Conservation (phyloP, 1,139 yeast genomes). For the Taphrina confusa region DNA sequence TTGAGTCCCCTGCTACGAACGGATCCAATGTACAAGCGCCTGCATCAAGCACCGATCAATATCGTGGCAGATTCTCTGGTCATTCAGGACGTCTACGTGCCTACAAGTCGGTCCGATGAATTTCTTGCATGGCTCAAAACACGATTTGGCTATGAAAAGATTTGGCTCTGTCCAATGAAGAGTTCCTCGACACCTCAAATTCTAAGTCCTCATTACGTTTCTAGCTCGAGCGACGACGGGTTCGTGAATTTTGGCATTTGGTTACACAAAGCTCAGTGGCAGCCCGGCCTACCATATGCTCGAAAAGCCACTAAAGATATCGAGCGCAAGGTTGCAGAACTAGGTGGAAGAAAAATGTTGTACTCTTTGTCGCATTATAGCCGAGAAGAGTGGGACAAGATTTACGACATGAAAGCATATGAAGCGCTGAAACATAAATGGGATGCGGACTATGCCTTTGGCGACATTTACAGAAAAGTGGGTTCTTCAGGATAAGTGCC, state of each 20-base stretch:
- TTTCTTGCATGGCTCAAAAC: background rate
- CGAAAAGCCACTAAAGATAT: background rate
- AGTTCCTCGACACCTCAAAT: background rate
- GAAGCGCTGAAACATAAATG: slow-evolving; percentile 5
- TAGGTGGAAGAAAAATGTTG: slow-evolving; percentile 25
- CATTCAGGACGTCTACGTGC: slow-evolving; percentile 20
- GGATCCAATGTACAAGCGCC: slow-evolving; percentile 11
- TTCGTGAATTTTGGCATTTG: slow-evolving; percentile 24
- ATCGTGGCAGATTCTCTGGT: slow-evolving; percentile 10
- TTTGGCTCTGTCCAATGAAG: slow-evolving; percentile 26
- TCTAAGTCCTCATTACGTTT: slow-evolving; percentile 5
- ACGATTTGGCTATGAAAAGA: slow-evolving; percentile 1
- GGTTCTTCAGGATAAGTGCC: background rate
- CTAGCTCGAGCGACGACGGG: background rate
- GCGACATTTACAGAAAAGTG: slow-evolving; percentile 11
- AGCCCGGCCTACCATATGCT: slow-evolving; percentile 7
- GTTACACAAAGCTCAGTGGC: slow-evolving; percentile 14
- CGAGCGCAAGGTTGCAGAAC: slow-evolving; percentile 5
- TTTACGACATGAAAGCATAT: slow-evolving; percentile 6
- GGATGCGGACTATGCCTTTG: slow-evolving; percentile 17
- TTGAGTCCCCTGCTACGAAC: slow-evolving; percentile 14
- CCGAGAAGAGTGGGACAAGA: slow-evolving; percentile 6
- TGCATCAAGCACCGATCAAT: slow-evolving; percentile 18
- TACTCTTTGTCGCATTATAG: slow-evolving; percentile 12
- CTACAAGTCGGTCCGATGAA: background rate